A percentile compares a stretch with the other conserved stretches of the same genome.
Conservation (phyloP, 139 green algal species). For the Chlorella sp. region DNA sequence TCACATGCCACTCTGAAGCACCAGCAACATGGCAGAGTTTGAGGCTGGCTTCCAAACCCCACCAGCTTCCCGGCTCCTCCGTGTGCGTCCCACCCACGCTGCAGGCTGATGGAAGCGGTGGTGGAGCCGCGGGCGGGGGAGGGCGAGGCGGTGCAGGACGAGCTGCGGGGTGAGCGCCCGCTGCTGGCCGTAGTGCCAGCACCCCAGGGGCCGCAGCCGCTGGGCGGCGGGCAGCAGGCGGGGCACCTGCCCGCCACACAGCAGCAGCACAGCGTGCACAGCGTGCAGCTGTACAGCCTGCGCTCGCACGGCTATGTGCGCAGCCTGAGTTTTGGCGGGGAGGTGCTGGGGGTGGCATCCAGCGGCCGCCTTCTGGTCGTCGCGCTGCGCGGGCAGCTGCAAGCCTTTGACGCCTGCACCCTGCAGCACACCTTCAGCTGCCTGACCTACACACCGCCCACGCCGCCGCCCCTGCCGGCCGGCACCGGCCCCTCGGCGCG, state of each 20-base stretch:
- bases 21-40: no score
- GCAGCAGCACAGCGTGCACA: neutral
- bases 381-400: slow-evolving; percentile 57
- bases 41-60: no score
- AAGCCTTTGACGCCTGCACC: slow-evolving; percentile 51
- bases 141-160: neutral
- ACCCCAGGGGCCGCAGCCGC: neutral
- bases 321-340: slow-evolving; percentile 36
- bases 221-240: no score
- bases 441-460: slow-evolving; percentile 55
- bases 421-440: slow-evolving; percentile 61
- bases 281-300: slow-evolving; percentile 53
- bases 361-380: slow-evolving; percentile 45
- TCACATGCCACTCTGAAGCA: neutral
- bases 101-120: slow-evolving; percentile 45
- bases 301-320: slow-evolving; percentile 42
- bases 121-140: slow-evolving; percentile 12
- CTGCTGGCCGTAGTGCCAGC: slow-evolving; percentile 24
- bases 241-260: neutral
- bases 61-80: neutral
- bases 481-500: neutral
- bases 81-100: neutral
- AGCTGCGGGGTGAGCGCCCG: neutral
- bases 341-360: slow-evolving; percentile 40
- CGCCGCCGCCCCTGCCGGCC: neutral